Evolutionary conservation across 495 filamentous ascomycete genomes (phyloP), one percentile per base, ranked within the genome.

Genomic region (Penicillium bovifimosum): DNA sequence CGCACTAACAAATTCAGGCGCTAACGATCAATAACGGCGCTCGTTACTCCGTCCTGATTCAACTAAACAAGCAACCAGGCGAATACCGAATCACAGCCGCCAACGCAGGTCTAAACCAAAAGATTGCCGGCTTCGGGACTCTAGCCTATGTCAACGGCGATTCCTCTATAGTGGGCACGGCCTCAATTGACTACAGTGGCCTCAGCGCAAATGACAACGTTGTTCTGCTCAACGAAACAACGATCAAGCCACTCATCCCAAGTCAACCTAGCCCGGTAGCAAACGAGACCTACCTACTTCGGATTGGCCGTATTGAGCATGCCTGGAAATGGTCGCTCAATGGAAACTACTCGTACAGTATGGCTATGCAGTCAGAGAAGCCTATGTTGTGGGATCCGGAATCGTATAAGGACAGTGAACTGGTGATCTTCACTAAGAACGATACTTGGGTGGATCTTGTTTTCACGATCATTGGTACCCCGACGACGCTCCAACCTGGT

Each of bases 401-500:
- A 74, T 51, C 59, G 58, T 45, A 69, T 55, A 2, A 74, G 72
- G 71, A 64, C 74, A 27, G 75, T 76, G 14, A 13, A 41, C 50
- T 79, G 17, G 63, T 41, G 1, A 50, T 50, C 5, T 5, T 36
- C 8, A 41, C 47, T 1, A 40, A 41, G 1, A 50, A 50, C 11
- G 16, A 29, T 2, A 50, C 47, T 6, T 50, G 47, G 47, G 36
- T 50, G 28, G 47, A 50, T 16, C 31, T 79, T 43, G 55, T 76
- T 40, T 55, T 62, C 20, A 50, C 54, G 16, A 35, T 50, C 0
- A 13, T 36, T 41, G 54, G 44, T 0, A 28, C 39, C 9, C 27
- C 46, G 7, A 34, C 53, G 5, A 45, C 52, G 2, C 57, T 66
- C 20, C 36, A 53, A 36, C 57, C 60, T 3, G 57, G 69, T 32